Percentiles rank a stretch among this genome's conserved stretches.
Conservation (phyloP, 2,329 filamentous ascomycete genomes). For the Akanthomyces muscarius region DNA sequence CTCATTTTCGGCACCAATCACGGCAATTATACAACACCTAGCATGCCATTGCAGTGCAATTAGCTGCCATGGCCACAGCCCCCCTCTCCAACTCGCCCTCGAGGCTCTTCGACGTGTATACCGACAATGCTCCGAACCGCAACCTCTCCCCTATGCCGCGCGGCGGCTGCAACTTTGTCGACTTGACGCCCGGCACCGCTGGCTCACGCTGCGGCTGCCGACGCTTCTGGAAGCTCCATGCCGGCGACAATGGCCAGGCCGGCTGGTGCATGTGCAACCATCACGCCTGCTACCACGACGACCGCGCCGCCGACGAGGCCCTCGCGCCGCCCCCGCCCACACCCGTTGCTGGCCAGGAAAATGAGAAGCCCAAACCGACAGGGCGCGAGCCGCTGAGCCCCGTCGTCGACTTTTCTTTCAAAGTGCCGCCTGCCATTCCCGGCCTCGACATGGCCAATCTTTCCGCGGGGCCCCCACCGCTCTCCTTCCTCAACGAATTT, state of each 20-base stretch:
- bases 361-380: slow-evolving; percentile 43
- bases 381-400: slow-evolving; percentile 51
- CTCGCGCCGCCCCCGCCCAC: slow-evolving; percentile 21
- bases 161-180: slow-evolving; percentile 56
- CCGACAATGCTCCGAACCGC: slow-evolving; percentile 36
- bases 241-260: slow-evolving; percentile 36
- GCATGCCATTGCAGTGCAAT: slow-evolving; percentile 31
- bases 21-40: neutral
- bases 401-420: slow-evolving; percentile 45
- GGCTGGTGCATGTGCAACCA: slow-evolving; percentile 60
- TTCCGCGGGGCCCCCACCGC: slow-evolving; percentile 23
- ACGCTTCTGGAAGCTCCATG: slow-evolving; percentile 53
- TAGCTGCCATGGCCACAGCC: slow-evolving; percentile 51
- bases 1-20: neutral
- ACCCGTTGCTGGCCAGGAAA: slow-evolving; percentile 44
- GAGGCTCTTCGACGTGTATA: slow-evolving; percentile 54
- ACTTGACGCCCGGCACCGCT: slow-evolving; percentile 48
- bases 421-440: slow-evolving; percentile 33
- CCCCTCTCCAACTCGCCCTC: slow-evolving; percentile 38
- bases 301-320: slow-evolving; percentile 29
- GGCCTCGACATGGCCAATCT: slow-evolving; percentile 41
- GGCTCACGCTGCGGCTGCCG: slow-evolving; percentile 56
- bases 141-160: slow-evolving; percentile 40
- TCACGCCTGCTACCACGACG: slow-evolving; percentile 59
- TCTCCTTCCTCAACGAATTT: slow-evolving; percentile 35